Percentiles rank a stretch among this genome's conserved stretches.
These are phyloP conservation scores for Herpotrichia juniperi DNA, from an alignment of 2,329 filamentous ascomycete genomes.

Conservation along the genomic window DNA sequence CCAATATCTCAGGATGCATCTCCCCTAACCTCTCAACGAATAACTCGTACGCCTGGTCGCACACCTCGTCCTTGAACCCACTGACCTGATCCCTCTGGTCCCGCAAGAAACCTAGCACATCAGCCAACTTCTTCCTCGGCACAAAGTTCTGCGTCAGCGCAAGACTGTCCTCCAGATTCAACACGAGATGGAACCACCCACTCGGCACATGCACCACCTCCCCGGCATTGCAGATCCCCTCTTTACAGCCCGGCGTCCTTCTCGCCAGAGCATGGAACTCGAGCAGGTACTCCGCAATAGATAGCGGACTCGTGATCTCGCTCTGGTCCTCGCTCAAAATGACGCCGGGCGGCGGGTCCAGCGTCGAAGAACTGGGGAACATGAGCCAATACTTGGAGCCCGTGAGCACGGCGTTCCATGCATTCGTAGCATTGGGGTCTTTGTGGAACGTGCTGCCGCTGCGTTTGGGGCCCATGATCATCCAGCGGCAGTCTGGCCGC, in stretches of 20 bases:
- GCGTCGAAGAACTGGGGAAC: conserved; percentile 74
- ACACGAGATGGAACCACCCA: conserved; percentile 96
- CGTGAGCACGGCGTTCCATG: conserved; percentile 92
- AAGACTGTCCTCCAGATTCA: conserved; percentile 84
- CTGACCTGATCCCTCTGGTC: conserved; percentile 87
- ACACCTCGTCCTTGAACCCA: conserved; percentile 76
- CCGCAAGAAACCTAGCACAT: conserved; percentile 79
- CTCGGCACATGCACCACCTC: conserved; percentile 92
- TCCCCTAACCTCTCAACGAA: conserved; percentile 73
- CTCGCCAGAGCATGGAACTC: conserved; percentile 87
- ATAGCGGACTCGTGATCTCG: conserved; percentile 91
- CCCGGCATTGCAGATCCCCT: conserved; percentile 82
- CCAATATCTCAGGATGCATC: conserved; percentile 67
- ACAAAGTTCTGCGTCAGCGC: conserved; percentile 97
- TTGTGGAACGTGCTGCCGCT: conserved; percentile 97
- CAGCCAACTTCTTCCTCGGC: conserved; percentile 72
- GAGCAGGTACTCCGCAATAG: conserved; percentile 95
- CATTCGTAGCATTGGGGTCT: conserved; percentile 73
- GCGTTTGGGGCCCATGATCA: conserved; percentile 85
- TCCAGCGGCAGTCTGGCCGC: conserved; percentile 87
- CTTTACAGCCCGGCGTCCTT: conserved; percentile 74
- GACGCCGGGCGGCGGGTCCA: conserved; percentile 80
- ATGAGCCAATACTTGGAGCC: conserved; percentile 99
- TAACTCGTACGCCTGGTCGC: conserved; percentile 70
- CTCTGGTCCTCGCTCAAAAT: conserved; percentile 88